Evolutionary conservation across 192 early-diverging fungal species (phyloP).

Genomic region (Cetraspora pellucida): DNA sequence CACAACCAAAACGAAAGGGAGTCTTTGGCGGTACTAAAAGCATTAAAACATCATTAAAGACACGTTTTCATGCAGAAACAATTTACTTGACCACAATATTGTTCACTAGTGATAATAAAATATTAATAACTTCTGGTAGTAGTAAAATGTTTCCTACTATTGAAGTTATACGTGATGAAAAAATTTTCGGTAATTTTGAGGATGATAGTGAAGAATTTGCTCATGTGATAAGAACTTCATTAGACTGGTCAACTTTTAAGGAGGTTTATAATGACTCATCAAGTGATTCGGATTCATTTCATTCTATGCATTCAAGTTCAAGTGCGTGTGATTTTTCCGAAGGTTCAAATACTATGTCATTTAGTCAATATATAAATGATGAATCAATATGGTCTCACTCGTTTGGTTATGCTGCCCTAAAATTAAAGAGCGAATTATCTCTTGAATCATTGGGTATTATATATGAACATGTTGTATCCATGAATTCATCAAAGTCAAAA

Average conservation of each 20-base stretch:
- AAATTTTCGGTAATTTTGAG: constrained; percentile 32
- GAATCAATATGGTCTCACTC: constrained; percentile 19
- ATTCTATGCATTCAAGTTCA: constrained; percentile 28
- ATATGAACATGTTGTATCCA: constrained; percentile 47
- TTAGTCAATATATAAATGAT: constrained; percentile 31
- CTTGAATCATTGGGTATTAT: constrained; percentile 37
- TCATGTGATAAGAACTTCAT: constrained; percentile 37
- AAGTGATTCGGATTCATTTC: constrained; percentile 30
- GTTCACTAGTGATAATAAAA: constrained; percentile 49
- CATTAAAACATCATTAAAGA: constrained; percentile 30
- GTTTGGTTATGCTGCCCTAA: constrained; percentile 32
- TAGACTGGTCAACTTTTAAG: constrained; percentile 38
- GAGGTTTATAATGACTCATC: constrained; percentile 23
- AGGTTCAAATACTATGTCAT: no score
- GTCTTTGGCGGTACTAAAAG: constrained; percentile 28
- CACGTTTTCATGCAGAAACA: constrained; percentile 39
- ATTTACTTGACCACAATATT: constrained; percentile 47
- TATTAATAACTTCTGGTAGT: constrained; percentile 37
- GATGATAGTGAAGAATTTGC: constrained; percentile 38
- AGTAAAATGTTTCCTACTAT: constrained; percentile 31
- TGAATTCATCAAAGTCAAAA: constrained; percentile 43
- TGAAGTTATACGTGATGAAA: constrained; percentile 27
- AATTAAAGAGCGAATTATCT: constrained; percentile 34
- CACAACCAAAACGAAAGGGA: constrained; percentile 23
- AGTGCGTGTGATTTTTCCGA: constrained; percentile 1